phyloP scores from a whole-genome alignment of 73 alveolate genomes.

The Symbiodinium pilosum region DNA sequence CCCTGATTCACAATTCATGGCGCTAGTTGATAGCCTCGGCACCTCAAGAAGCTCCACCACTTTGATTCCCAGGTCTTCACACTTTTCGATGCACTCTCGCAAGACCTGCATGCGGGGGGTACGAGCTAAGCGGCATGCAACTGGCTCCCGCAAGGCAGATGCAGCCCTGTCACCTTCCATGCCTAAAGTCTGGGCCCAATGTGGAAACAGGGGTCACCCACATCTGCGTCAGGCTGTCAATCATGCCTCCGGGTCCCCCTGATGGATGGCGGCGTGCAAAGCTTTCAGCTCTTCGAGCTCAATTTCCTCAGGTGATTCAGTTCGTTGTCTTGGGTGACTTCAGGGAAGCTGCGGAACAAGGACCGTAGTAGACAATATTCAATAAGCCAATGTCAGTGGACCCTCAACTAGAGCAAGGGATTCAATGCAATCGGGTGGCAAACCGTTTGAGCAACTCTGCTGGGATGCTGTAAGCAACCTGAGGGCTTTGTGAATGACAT shows the following conservation, averaged over 20 bases:
- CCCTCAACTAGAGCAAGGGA: no score
- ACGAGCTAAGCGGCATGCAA: not conserved
- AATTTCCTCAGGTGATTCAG: conserved; percentile 36
- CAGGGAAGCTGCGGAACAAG: no score
- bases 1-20: not conserved
- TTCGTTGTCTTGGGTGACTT: no score
- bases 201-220: no score
- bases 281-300: conserved; percentile 61
- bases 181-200: no score
- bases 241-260: conserved; percentile 66
- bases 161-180: not conserved
- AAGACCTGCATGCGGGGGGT: conserved; percentile 26
- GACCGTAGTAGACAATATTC: no score
- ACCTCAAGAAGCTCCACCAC: conserved; percentile 78
- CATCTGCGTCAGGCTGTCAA: no score
- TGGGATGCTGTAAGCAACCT: conserved; percentile 58
- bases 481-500: no score
- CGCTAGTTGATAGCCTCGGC: not conserved
- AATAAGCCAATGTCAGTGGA: no score
- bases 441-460: conserved; percentile 67
- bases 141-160: not conserved
- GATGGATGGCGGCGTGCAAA: conserved; percentile 68
- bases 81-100: conserved; percentile 91
- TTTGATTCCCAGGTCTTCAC: conserved; percentile 78
- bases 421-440: not conserved